Percentiles rank a stretch among this genome's conserved stretches.
These are phyloP conservation scores for Cinnamomum micranthum DNA, from an alignment of 164 flowering plant species.

Conservation along the genomic window DNA sequence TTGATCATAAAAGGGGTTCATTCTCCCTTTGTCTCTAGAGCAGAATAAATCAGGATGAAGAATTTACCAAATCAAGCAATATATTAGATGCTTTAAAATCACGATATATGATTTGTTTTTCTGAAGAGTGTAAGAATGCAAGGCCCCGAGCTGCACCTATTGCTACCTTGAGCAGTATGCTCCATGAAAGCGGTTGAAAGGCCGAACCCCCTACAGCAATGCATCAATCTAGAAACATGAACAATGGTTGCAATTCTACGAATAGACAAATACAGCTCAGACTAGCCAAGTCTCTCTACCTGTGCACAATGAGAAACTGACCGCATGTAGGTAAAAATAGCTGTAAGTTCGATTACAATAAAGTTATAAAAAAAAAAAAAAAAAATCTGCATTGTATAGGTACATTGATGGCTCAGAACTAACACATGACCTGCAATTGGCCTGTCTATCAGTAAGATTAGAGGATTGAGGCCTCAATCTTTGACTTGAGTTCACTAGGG, in stretches of 20 bases:
- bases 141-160: slow-evolving; percentile 85
- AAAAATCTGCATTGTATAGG: not conserved
- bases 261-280: not conserved
- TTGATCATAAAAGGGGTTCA: not conserved
- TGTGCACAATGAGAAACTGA: no score
- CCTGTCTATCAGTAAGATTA: not conserved
- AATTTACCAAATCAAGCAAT: slow-evolving; percentile 67
- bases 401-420: not conserved
- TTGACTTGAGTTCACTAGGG: not conserved
- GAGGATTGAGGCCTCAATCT: not conserved
- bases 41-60: not conserved
- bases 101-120: slow-evolving; percentile 67
- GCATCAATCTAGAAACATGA: not conserved
- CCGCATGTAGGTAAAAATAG: no score
- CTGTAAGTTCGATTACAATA: not conserved
- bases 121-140: slow-evolving; percentile 70
- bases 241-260: not conserved
- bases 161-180: slow-evolving; percentile 58
- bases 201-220: slow-evolving; percentile 39
- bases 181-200: slow-evolving; percentile 72
- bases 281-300: not conserved
- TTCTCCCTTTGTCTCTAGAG: not conserved
- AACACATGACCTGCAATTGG: not conserved
- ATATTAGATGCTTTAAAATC: slow-evolving; percentile 91
- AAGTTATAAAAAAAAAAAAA: no score